A percentile compares a stretch with the other conserved stretches of the same genome.
Evolutionary conservation across 495 filamentous ascomycete genomes (phyloP).

Genomic region (Aspergillus heteromorphus): DNA sequence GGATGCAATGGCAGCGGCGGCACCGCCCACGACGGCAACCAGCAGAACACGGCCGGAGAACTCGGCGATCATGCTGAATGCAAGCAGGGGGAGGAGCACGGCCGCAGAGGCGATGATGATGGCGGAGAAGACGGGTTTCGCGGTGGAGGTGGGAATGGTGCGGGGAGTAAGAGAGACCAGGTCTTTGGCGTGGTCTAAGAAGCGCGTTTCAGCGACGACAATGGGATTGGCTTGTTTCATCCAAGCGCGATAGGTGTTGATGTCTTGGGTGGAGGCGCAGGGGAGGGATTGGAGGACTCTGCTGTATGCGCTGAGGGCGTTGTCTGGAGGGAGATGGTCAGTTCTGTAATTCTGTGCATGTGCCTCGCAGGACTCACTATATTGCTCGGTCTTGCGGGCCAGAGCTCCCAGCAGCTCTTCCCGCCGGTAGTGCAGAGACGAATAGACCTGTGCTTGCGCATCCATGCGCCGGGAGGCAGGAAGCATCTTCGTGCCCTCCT

Average conservation of each 20-base stretch:
- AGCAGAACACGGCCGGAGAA: constrained; percentile 52
- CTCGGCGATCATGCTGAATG: constrained; percentile 47
- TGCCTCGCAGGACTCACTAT: constrained; percentile 57
- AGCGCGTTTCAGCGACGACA: constrained; percentile 59
- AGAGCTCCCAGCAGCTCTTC: constrained; percentile 66
- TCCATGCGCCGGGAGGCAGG: constrained; percentile 65
- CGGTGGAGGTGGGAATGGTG: constrained; percentile 13
- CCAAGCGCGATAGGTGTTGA: constrained; percentile 62
- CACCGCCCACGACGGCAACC: constrained; percentile 36
- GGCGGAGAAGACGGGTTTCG: constrained; percentile 35
- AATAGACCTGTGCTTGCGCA: constrained; percentile 50
- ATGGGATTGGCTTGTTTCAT: constrained; percentile 58
- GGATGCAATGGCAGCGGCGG: constrained; percentile 33
- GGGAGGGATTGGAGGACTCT: constrained; percentile 52
- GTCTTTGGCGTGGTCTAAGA: constrained; percentile 61
- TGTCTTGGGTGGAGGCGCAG: constrained; percentile 49
- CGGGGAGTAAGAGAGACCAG: constrained; percentile 52
- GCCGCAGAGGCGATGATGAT: constrained; percentile 51
- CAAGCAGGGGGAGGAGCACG: constrained; percentile 53
- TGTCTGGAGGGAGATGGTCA: constrained; percentile 41
- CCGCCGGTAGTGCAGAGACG: constrained; percentile 67
- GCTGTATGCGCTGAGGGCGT: constrained; percentile 63
- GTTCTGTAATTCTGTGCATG: constrained; percentile 3
- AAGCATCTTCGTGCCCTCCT: constrained; percentile 39
- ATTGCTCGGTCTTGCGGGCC: constrained; percentile 72